Evolutionary conservation across 2,329 filamentous ascomycete genomes (phyloP).

Genomic region (Pestalotiopsis sp.): DNA sequence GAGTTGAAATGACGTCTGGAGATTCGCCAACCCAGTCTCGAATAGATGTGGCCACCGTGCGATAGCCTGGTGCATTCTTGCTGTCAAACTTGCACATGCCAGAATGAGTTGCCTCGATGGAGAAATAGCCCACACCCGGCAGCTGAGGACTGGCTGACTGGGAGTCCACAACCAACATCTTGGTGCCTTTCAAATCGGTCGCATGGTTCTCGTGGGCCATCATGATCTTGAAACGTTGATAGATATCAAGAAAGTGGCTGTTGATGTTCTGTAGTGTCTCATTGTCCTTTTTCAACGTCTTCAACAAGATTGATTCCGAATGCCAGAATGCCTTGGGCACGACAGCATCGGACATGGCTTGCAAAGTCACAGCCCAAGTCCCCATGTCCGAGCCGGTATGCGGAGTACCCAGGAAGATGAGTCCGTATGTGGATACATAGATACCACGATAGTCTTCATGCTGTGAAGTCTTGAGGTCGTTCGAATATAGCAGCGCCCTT

Average conservation of each 20-base stretch:
- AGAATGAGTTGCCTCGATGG: constrained; percentile 49
- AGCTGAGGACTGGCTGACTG: constrained; percentile 69
- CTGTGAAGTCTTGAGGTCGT: constrained; percentile 59
- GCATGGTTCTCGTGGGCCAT: constrained; percentile 78
- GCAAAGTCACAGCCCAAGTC: constrained; percentile 67
- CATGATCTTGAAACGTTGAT: constrained; percentile 70
- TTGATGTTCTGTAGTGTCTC: constrained; percentile 77
- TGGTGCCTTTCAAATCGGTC: constrained; percentile 67
- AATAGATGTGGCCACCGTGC: constrained; percentile 50
- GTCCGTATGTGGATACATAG: constrained; percentile 73
- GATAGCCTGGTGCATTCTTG: constrained; percentile 66
- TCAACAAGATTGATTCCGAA: constrained; percentile 67
- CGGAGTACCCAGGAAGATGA: constrained; percentile 77
- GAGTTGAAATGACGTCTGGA: constrained; percentile 51
- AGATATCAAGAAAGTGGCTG: constrained; percentile 70
- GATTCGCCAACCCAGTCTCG: constrained; percentile 56
- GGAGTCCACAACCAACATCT: constrained; percentile 67
- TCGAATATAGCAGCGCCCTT: constrained; percentile 67
- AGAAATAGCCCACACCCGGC: constrained; percentile 70
- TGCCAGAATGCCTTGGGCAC: constrained; percentile 69
- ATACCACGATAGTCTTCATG: constrained; percentile 68
- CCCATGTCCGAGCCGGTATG: constrained; percentile 71
- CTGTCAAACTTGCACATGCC: constrained; percentile 48
- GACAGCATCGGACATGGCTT: constrained; percentile 67
- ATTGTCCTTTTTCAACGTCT: constrained; percentile 72